Conservation (phyloP, 805 yeast species). For the Suhomyces sp. region DNA sequence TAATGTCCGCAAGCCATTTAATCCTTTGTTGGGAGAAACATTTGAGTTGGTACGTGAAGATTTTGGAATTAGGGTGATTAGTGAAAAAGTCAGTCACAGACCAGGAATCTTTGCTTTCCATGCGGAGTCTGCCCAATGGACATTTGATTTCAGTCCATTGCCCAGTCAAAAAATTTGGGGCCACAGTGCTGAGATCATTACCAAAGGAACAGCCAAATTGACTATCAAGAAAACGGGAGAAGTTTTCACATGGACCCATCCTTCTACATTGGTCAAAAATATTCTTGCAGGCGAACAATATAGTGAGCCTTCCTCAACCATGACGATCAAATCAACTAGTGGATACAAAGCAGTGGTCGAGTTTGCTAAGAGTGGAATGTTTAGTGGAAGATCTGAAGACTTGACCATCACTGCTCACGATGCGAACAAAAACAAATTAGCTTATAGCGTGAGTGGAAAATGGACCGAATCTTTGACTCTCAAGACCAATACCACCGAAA, state of each 20-base stretch:
- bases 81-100: constrained; percentile 86
- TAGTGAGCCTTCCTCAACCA: constrained; percentile 74
- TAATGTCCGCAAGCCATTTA: constrained; percentile 84
- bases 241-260: constrained; percentile 76
- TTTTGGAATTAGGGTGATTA: constrained; percentile 64
- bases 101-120: constrained; percentile 83
- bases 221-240: constrained; percentile 62
- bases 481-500: constrained; percentile 38
- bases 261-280: constrained; percentile 78
- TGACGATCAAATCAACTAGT: constrained; percentile 63
- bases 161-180: constrained; percentile 95
- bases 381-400: constrained; percentile 77
- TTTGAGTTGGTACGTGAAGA: constrained; percentile 87
- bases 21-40: constrained; percentile 92
- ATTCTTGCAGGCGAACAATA: constrained; percentile 94
- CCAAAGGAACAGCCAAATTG: constrained; percentile 66
- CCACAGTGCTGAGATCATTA: constrained; percentile 78
- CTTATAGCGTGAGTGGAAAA: constrained; percentile 59
- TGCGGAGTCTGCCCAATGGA: constrained; percentile 75
- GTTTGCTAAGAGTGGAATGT: constrained; percentile 81
- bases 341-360: constrained; percentile 69
- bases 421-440: constrained; percentile 30
- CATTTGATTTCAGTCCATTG: constrained; percentile 54
- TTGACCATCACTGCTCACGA: constrained; percentile 46
- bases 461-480: constrained; percentile 75